Evolutionary conservation across 1,139 yeast species (phyloP).

Genomic region (Saccharomyces hybrid): DNA sequence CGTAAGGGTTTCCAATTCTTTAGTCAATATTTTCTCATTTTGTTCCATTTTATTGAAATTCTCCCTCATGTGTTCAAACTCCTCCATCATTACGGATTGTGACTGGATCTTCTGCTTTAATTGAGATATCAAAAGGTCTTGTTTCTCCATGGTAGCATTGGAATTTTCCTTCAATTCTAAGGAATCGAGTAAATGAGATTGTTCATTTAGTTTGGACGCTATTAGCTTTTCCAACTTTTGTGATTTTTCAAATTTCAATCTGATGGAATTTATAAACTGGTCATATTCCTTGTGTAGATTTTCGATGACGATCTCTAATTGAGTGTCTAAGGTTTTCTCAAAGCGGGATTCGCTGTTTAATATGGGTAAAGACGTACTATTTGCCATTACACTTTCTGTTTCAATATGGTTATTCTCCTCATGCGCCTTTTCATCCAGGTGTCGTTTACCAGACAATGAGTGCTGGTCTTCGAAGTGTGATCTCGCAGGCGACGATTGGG

Average conservation of each 20-base stretch:
- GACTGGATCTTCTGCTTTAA: slow-evolving; percentile 3
- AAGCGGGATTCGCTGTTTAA: not conserved
- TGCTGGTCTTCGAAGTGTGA: not conserved
- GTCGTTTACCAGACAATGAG: not conserved
- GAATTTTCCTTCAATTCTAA: slow-evolving; percentile 6
- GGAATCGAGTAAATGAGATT: slow-evolving; percentile 13
- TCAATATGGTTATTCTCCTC: not conserved
- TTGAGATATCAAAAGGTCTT: not conserved
- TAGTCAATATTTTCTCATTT: not conserved
- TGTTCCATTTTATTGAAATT: not conserved
- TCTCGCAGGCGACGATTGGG: not conserved
- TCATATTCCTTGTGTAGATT: slow-evolving; percentile 28
- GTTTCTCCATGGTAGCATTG: not conserved
- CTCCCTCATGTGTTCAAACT: not conserved
- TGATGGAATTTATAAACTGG: slow-evolving; percentile 22
- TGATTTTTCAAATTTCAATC: slow-evolving; percentile 18
- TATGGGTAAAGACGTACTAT: not conserved
- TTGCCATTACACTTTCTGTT: not conserved
- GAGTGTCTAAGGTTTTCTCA: slow-evolving; percentile 15
- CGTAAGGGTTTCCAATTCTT: not conserved
- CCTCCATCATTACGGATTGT: not conserved
- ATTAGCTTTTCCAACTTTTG: slow-evolving; percentile 16
- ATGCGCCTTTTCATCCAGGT: not conserved
- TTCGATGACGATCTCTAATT: slow-evolving; percentile 24
- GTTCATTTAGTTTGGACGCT: slow-evolving; percentile 18